phyloP scores from a whole-genome alignment of 768 basidiomycete genomes.

The Russula earlei region DNA sequence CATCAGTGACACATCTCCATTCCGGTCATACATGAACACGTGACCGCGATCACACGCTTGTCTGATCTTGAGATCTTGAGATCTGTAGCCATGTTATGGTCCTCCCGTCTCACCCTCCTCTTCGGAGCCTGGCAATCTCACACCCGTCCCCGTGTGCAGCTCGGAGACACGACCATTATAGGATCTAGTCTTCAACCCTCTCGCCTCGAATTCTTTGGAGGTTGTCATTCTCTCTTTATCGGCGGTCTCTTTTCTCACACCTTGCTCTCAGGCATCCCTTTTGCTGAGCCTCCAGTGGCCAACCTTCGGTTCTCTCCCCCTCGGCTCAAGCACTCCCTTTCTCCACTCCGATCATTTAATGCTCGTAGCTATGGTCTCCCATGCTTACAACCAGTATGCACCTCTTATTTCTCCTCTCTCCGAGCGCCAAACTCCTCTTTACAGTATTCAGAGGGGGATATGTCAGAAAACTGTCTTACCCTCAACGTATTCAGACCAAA shows the following conservation, averaged over 20 bases:
- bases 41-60: no score
- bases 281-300: conserved; percentile 28
- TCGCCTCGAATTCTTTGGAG: conserved; percentile 27
- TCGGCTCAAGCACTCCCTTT: conserved; percentile 17
- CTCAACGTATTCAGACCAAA: conserved; percentile 39
- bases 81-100: no score
- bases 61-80: no score
- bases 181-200: conserved; percentile 17
- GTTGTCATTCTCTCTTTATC: not conserved
- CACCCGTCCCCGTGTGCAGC: conserved; percentile 2
- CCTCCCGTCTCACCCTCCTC: not conserved
- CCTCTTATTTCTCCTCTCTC: not conserved
- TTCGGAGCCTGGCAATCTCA: not conserved
- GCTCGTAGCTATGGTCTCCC: conserved; percentile 25
- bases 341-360: conserved; percentile 23
- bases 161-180: conserved; percentile 22
- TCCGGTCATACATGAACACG: no score
- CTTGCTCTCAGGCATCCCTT: conserved; percentile 26
- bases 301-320: conserved; percentile 25
- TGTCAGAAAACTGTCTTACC: conserved; percentile 40
- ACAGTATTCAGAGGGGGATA: not conserved
- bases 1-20: no score
- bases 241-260: not conserved
- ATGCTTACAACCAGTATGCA: conserved; percentile 24
- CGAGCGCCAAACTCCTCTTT: not conserved